Evolutionary conservation across 2,329 filamentous ascomycete genomes (phyloP), one percentile per base, ranked within the genome.

Genomic region (Fusarium sulawesiense): DNA sequence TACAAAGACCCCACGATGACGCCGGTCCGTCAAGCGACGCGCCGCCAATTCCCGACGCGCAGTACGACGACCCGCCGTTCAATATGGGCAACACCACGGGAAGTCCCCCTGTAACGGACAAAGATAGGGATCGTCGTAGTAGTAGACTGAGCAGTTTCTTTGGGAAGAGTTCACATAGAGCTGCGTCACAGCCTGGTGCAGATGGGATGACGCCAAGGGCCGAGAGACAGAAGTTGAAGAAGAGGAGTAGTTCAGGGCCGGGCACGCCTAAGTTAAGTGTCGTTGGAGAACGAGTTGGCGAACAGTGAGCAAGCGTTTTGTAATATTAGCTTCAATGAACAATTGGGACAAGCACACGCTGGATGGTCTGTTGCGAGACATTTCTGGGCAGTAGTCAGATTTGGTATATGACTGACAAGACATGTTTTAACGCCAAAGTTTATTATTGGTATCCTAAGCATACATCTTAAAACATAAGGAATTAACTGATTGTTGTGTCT

Each of bases 181-280:
- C 72, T 2, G 25, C 56, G 0, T 61, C 57, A 1, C 65, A 67
- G 11, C 42, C 37, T 6, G 34, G 41, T 4, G 37, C 32, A 5
- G 55, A 58, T 16, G 51, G 50, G 2, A 13, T 32, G 6, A 42
- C 60, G 2, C 66, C 66, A 0, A 49, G 55, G 4, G 59, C 70
- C 0, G 70, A 75, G 48, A 64, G 73, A 30, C 66, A 64, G 2
- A 75, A 64, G 25, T 29, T 75, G 11, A 71, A 56, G 34, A 75
- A 75, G 55, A 51, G 73, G 18, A 75, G 66, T 7, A 75, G 66
- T 14, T 75, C 73, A 0, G 59, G 68, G 2, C 60, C 64, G 14
- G 54, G 62, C 1, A 56, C 62, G 14, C 58, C 67, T 0, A 53
- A 46, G 23, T 10, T 75, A 46, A 60, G 68, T 40, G 55, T 65